Evolutionary conservation across 106 monocot species (phyloP), one percentile per base, ranked within the genome.

Genomic region (Hemerocallis citrina): DNA sequence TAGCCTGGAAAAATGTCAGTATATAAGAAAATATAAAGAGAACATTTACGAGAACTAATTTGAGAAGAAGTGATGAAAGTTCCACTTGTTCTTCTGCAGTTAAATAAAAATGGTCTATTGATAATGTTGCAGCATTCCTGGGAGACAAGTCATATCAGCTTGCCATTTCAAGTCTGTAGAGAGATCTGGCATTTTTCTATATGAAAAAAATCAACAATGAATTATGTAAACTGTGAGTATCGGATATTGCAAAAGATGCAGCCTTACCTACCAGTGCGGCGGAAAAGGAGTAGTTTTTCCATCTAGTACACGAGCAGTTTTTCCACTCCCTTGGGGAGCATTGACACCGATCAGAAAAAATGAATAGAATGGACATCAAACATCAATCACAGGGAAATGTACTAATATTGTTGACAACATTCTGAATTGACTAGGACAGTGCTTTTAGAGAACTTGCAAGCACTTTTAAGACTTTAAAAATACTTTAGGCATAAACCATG

Each of bases 281-380:
- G 81, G 42, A 98, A 98, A 69, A 98, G 87, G 77, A 51, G 96
- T 91, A 71, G n/a, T n/a, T n/a, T n/a, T n/a, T n/a, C n/a, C n/a
- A n/a, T n/a, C n/a, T n/a, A 82, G 91, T 30, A 88, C 87, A 63
- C 91, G 91, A 29, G 96, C 91, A 36, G 91, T 91, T 61, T 98
- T 98, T 32, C 96, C 96, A 68, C 96, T 82, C 30, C 96, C 96
- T 85, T 98, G 96, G 52, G 96, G 91, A 75, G 96, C 96, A 70
- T 91, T 98, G 21, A 98, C 67, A 31, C 96, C 96, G 72, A 98
- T 98, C 96, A 91, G 61, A 49, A 66, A n/a, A 69, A 31, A 59
- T 20, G 21, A 57, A 36, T 1, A 36, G 7, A 2, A 15, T 20
- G 9, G 34, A n/a, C n/a, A n/a, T n/a, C n/a, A n/a, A n/a, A n/a